A percentile compares a stretch with the other conserved stretches of the same genome.
Evolutionary conservation across 208 protist species (phyloP).

Genomic region (Trichomonas vaginalis): DNA sequence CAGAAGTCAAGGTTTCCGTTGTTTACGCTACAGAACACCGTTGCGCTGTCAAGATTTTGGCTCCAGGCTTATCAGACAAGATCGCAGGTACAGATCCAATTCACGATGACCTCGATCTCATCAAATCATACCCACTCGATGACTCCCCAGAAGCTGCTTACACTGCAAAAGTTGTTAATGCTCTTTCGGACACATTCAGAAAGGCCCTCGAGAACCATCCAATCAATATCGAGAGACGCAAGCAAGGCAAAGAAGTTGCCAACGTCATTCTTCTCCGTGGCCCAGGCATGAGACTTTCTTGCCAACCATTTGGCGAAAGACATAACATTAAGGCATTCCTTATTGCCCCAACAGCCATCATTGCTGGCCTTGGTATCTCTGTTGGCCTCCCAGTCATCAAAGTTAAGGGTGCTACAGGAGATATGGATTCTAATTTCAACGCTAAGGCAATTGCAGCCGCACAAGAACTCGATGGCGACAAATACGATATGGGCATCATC

Average conservation of each 20-base stretch:
- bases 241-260: background rate
- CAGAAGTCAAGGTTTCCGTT: background rate
- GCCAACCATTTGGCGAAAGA: background rate
- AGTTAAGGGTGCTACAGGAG: background rate
- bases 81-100: constrained; percentile 8
- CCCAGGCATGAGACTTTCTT: background rate
- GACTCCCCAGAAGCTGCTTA: background rate
- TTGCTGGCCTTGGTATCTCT: background rate
- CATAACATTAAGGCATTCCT: background rate
- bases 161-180: background rate
- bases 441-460: background rate
- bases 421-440: background rate
- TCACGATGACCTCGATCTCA: background rate
- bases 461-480: background rate
- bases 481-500: constrained; percentile 16
- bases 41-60: background rate
- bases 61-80: background rate
- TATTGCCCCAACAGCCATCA: background rate
- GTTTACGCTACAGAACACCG: background rate
- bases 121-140: background rate
- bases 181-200: background rate
- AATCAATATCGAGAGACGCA: background rate
- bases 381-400: background rate
- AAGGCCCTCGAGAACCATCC: background rate
- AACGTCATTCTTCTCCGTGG: background rate